Evolutionary conservation across 192 early-diverging fungal genomes (phyloP).

Genomic region (Coemansia interrupta): DNA sequence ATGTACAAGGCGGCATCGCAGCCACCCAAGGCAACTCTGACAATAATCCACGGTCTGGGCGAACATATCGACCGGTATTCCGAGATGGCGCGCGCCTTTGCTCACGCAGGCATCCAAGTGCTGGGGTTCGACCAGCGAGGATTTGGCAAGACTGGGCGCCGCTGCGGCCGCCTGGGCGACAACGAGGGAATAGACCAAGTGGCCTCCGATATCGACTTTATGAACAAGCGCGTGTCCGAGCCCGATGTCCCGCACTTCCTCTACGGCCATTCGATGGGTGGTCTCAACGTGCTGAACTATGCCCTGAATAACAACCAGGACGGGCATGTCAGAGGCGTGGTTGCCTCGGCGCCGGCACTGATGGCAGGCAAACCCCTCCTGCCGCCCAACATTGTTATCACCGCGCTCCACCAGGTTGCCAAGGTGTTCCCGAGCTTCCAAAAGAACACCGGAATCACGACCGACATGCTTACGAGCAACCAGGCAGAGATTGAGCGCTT

Average conservation of each 20-base stretch:
- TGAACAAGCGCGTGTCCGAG: conserved; percentile 25
- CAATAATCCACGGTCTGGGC: conserved; percentile 60
- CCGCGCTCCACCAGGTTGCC: conserved; percentile 24
- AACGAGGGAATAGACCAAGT: conserved; percentile 44
- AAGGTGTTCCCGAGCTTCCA: conserved; percentile 33
- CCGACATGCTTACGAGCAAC: conserved; percentile 46
- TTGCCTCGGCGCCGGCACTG: conserved; percentile 39
- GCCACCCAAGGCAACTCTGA: conserved; percentile 49
- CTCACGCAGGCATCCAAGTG: conserved; percentile 52
- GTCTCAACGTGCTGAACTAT: conserved; percentile 39
- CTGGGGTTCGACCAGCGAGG: conserved; percentile 62
- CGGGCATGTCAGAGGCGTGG: conserved; percentile 29
- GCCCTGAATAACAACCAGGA: conserved; percentile 16
- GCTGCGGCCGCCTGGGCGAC: conserved; percentile 41
- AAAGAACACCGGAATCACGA: conserved; percentile 28
- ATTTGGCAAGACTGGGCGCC: conserved; percentile 56
- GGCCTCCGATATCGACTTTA: conserved; percentile 43
- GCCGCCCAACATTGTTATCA: conserved; percentile 25
- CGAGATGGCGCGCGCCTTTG: conserved; percentile 48
- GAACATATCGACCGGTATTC: conserved; percentile 63
- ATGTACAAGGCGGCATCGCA: conserved; percentile 19
- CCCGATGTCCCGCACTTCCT: conserved; percentile 55
- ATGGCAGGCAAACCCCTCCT: conserved; percentile 26
- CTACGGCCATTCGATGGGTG: conserved; percentile 61
- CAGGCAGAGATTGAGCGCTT: conserved; percentile 28